Conservation (phyloP, 2,329 filamentous ascomycete genomes). For the Rhinocladiella mackenziei region DNA sequence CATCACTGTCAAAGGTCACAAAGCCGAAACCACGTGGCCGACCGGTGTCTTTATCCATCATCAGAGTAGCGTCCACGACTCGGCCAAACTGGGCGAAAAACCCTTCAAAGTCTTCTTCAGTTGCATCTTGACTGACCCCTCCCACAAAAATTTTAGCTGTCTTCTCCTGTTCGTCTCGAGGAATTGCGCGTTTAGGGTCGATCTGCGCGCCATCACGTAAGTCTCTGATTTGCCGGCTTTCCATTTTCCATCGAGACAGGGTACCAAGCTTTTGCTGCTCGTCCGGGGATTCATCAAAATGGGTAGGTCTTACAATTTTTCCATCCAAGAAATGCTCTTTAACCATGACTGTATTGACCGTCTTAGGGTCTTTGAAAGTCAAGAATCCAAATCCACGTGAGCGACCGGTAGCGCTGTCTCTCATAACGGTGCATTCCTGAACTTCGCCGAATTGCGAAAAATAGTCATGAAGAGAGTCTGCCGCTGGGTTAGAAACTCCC, state of each 20-base stretch:
- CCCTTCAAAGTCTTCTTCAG: constrained; percentile 89
- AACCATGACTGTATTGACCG: constrained; percentile 98
- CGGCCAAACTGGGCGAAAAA: constrained; percentile 97
- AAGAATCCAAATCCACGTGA: constrained; percentile 96
- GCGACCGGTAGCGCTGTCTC: constrained; percentile 86
- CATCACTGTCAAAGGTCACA: constrained; percentile 94
- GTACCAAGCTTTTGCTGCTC: constrained; percentile 23
- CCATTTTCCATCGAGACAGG: constrained; percentile 11
- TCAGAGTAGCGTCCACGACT: constrained; percentile 93
- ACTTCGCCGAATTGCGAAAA: constrained; percentile 98
- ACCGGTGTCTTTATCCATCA: constrained; percentile 99
- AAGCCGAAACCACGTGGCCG: constrained; percentile 94
- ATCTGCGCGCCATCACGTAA: constrained; percentile 58
- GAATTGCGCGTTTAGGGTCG: constrained; percentile 95
- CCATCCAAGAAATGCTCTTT: constrained; percentile 98
- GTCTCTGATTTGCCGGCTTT: too few relatives aligned
- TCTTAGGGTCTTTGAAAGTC: constrained; percentile 96
- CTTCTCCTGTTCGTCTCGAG: constrained; percentile 94
- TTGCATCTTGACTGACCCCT: constrained; percentile 94
- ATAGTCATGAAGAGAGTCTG: constrained; percentile 94
- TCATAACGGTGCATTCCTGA: constrained; percentile 98
- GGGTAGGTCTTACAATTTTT: constrained; percentile 72
- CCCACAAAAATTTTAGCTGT: constrained; percentile 99
- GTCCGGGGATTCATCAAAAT: constrained; percentile 26
- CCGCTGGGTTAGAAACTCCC: constrained; percentile 9